Conservation (phyloP, 768 basidiomycete species). For the Lanmaoa rubissima region DNA sequence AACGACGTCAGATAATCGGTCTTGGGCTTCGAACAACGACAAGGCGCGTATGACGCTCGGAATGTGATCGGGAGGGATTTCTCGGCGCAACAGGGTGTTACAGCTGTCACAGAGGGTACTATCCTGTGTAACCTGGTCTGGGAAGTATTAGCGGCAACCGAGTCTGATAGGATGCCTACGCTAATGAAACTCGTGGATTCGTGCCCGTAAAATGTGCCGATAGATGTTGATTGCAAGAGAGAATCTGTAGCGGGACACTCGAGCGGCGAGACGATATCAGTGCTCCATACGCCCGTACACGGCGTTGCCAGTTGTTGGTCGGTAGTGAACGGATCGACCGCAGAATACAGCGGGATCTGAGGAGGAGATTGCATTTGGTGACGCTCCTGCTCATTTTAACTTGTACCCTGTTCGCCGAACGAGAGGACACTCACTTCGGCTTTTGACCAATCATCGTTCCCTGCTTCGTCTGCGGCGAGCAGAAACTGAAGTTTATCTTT, state of each 20-base stretch:
- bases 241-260: neutral
- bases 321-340: neutral
- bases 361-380: neutral
- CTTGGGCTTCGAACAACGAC: constrained; percentile 15
- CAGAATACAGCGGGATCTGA: neutral
- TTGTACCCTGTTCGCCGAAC: neutral
- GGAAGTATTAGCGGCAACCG: neutral
- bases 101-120: constrained; percentile 15
- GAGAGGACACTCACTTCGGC: constrained; percentile 3
- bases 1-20: neutral
- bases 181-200: constrained; percentile 10
- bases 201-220: neutral
- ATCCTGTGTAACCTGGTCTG: constrained; percentile 6
- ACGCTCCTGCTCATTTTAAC: neutral
- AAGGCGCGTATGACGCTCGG: constrained; percentile 24
- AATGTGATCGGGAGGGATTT: constrained; percentile 21
- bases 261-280: neutral
- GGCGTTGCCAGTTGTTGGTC: neutral
- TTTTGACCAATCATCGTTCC: neutral
- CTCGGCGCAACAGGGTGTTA: constrained; percentile 7
- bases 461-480: neutral
- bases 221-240: neutral
- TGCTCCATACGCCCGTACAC: neutral
- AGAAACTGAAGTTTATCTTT: neutral
- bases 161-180: constrained; percentile 1